Percentiles rank a stretch among this genome's conserved stretches.
Evolutionary conservation across 352 stramenopile species (phyloP).

Genomic region (Globisporangium sylvaticum): DNA sequence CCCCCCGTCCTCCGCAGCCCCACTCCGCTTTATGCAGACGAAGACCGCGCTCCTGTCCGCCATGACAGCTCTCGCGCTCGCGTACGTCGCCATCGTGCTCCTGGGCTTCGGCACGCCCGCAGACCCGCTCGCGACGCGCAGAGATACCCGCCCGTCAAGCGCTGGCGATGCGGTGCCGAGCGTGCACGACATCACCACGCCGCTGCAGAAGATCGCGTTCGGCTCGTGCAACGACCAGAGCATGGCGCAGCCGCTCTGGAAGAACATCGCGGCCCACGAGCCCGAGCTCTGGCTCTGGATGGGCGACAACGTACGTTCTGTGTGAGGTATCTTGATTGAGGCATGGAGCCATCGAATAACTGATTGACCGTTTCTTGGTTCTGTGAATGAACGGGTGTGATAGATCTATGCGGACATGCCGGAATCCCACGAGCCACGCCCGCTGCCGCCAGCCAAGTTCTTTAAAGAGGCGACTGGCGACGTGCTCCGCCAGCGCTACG

Average conservation of each 20-base stretch:
- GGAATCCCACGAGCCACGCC: conserved; percentile 41
- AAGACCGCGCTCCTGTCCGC: conserved; percentile 1
- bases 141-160: too few relatives aligned
- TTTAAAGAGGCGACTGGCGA: conserved; percentile 50
- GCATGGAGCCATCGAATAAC: not conserved
- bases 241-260: conserved; percentile 77
- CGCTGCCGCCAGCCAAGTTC: conserved; percentile 47
- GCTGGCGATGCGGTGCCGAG: conserved; percentile 12
- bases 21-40: conserved; percentile 13
- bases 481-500: conserved; percentile 57
- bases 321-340: too few relatives aligned
- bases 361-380: too few relatives aligned
- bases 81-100: conserved; percentile 9
- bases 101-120: conserved; percentile 2
- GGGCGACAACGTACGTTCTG: conserved; percentile 75
- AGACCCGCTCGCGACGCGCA: not conserved
- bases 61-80: conserved; percentile 6
- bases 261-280: conserved; percentile 46
- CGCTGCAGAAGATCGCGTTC: conserved; percentile 63
- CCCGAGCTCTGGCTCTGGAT: conserved; percentile 86
- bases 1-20: too few relatives aligned
- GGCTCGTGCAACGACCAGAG: conserved; percentile 87
- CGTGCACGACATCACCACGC: conserved; percentile 42
- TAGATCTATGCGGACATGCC: conserved; percentile 80
- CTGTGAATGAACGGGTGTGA: not conserved